These are phyloP conservation scores for Rhexocercosporidium sp. DNA, from an alignment of 2,329 filamentous ascomycete species.

Conservation along the genomic window DNA sequence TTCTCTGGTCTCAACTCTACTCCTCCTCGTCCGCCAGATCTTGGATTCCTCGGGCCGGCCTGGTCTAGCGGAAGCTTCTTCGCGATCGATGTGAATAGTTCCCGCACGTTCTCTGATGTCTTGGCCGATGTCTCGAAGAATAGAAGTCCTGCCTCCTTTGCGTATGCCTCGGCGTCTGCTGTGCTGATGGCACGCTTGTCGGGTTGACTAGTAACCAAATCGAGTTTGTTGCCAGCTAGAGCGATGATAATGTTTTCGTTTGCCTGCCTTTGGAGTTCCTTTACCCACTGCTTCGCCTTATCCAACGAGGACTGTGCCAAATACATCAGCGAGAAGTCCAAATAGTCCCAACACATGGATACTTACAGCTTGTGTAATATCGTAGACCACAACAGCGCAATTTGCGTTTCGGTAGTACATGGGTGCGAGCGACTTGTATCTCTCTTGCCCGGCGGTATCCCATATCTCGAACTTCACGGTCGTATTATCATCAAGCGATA, in stretches of 20 bases:
- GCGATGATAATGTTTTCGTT: slow-evolving; percentile 99
- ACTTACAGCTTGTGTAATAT: slow-evolving; percentile 95
- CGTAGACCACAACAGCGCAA: slow-evolving; percentile 98
- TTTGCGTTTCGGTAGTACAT: slow-evolving; percentile 99
- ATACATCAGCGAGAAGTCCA: slow-evolving; percentile 22
- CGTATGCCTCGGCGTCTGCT: slow-evolving; percentile 93
- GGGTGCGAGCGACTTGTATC: slow-evolving; percentile 97
- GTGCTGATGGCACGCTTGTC: slow-evolving; percentile 93
- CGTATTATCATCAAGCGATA: slow-evolving; percentile 95
- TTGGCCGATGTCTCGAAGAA: slow-evolving; percentile 99
- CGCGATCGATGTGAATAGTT: slow-evolving; percentile 95
- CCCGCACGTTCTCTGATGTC: slow-evolving; percentile 93
- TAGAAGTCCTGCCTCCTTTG: slow-evolving; percentile 87
- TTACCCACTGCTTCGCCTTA: slow-evolving; percentile 99
- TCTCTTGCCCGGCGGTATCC: slow-evolving; percentile 97
- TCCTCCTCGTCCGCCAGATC: slow-evolving; percentile 61
- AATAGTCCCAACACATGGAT: neutral
- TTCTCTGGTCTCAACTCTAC: slow-evolving; percentile 66
- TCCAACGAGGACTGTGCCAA: slow-evolving; percentile 81
- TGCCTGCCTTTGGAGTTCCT: slow-evolving; percentile 96
- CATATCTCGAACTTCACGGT: slow-evolving; percentile 99
- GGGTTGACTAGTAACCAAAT: slow-evolving; percentile 91
- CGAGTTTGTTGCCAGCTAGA: slow-evolving; percentile 95
- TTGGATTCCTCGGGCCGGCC: slow-evolving; percentile 85
- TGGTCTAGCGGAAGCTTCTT: slow-evolving; percentile 98